Conservation (phyloP, 164 flowering plant genomes). For the Saururus chinensis region DNA sequence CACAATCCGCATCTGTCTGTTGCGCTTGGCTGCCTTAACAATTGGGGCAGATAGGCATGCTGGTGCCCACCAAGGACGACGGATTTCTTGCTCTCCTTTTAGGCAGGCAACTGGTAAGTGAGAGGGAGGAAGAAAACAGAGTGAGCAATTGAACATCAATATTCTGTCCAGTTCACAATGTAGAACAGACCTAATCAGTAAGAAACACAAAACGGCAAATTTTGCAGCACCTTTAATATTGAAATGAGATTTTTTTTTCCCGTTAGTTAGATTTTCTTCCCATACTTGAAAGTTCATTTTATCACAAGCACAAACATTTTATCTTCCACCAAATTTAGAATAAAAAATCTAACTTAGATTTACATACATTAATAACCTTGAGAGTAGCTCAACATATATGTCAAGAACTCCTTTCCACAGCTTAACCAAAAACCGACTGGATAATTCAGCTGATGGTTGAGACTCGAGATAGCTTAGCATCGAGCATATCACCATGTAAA, state of each 20-base stretch:
- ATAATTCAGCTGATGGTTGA: too few relatives aligned
- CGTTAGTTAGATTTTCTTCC: neutral
- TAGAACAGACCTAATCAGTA: neutral
- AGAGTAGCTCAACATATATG: too few relatives aligned
- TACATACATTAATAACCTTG: neutral
- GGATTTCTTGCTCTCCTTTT: slow-evolving; percentile 92
- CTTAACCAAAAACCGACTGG: too few relatives aligned
- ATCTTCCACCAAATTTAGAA: too few relatives aligned
- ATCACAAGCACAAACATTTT: too few relatives aligned
- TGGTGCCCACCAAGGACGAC: slow-evolving; percentile 99
- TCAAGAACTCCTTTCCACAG: too few relatives aligned
- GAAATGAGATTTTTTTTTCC: neutral
- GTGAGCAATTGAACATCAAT: neutral
- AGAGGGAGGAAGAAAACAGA: neutral
- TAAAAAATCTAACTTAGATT: neutral
- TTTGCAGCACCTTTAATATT: neutral
- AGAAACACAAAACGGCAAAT: neutral
- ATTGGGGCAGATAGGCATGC: slow-evolving; percentile 72
- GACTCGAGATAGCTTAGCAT: too few relatives aligned
- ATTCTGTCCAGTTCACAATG: neutral
- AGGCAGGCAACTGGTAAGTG: slow-evolving; percentile 74
- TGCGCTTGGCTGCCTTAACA: slow-evolving; percentile 73
- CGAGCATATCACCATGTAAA: too few relatives aligned
- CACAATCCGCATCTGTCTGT: slow-evolving; percentile 85
- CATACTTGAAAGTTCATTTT: neutral